Evolutionary conservation across 2,329 filamentous ascomycete genomes (phyloP).

Genomic region (Rhexocercosporidium sp.): DNA sequence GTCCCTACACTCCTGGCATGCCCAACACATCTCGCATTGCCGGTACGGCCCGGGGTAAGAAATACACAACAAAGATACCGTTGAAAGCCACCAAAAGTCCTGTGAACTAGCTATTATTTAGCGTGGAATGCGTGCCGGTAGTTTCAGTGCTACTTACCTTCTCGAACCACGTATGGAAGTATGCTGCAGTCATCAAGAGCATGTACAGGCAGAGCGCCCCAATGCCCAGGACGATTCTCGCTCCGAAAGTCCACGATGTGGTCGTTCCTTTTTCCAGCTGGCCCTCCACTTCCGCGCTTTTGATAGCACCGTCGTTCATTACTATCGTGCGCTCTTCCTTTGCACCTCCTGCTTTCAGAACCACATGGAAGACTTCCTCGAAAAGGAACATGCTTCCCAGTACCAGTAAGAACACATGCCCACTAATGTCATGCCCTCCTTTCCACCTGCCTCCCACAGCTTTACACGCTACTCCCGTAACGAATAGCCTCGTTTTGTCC

Average conservation of each 20-base stretch:
- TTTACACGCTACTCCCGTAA: slow-evolving; percentile 83
- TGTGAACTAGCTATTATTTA: slow-evolving; percentile 47
- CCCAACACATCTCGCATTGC: slow-evolving; percentile 53
- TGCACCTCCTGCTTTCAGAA: slow-evolving; percentile 53
- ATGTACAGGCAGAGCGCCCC: slow-evolving; percentile 86
- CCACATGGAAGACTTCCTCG: slow-evolving; percentile 75
- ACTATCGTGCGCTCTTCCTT: slow-evolving; percentile 69
- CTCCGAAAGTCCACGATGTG: slow-evolving; percentile 50
- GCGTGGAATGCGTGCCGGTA: neutral
- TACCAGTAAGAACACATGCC: slow-evolving; percentile 92
- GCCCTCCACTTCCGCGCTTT: slow-evolving; percentile 59
- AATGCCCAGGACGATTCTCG: slow-evolving; percentile 65
- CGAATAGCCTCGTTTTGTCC: slow-evolving; percentile 54
- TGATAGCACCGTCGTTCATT: slow-evolving; percentile 69
- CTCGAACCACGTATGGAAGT: slow-evolving; percentile 98
- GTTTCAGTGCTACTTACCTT: slow-evolving; percentile 64
- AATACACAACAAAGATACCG: slow-evolving; percentile 56
- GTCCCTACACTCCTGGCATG: slow-evolving; percentile 45
- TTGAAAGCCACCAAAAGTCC: slow-evolving; percentile 54
- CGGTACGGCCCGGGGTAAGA: slow-evolving; percentile 51
- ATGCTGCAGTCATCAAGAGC: slow-evolving; percentile 97
- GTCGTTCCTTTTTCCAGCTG: slow-evolving; percentile 23
- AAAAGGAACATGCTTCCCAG: slow-evolving; percentile 81
- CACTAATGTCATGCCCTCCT: slow-evolving; percentile 95
- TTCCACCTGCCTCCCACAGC: slow-evolving; percentile 81